These are phyloP conservation scores for Pseudisothecium myosuroides DNA, from an alignment of 225 moss, liverwort and hornwort genomes.

Conservation along the genomic window DNA sequence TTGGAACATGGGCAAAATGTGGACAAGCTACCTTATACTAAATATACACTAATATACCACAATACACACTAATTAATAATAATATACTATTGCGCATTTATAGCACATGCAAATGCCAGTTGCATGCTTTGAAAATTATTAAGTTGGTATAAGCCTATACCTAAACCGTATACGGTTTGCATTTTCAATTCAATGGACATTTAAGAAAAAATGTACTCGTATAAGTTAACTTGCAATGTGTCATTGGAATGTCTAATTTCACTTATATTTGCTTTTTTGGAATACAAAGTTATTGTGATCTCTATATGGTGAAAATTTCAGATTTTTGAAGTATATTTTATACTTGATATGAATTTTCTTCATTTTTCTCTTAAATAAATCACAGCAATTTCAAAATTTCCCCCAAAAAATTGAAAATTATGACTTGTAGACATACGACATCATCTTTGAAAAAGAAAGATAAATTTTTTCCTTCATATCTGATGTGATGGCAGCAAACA, in stretches of 20 bases:
- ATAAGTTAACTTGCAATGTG: neutral
- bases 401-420: neutral
- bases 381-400: neutral
- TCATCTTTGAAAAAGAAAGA: neutral
- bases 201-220: neutral
- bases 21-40: no score
- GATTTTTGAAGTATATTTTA: neutral
- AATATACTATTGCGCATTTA: neutral
- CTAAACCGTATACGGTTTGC: fast-evolving
- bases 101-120: neutral
- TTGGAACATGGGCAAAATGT: no score
- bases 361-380: neutral
- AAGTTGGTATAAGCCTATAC: neutral
- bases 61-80: neutral
- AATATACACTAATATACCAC: no score
- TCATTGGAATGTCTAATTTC: neutral
- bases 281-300: neutral
- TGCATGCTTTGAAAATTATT: neutral
- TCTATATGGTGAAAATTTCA: neutral
- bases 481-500: neutral
- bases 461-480: neutral
- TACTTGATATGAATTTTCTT: neutral
- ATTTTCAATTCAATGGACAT: neutral
- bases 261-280: neutral
- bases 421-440: no score